phyloP scores from a whole-genome alignment of 108 stramenopile genomes.

The Cyclotella atomus region DNA sequence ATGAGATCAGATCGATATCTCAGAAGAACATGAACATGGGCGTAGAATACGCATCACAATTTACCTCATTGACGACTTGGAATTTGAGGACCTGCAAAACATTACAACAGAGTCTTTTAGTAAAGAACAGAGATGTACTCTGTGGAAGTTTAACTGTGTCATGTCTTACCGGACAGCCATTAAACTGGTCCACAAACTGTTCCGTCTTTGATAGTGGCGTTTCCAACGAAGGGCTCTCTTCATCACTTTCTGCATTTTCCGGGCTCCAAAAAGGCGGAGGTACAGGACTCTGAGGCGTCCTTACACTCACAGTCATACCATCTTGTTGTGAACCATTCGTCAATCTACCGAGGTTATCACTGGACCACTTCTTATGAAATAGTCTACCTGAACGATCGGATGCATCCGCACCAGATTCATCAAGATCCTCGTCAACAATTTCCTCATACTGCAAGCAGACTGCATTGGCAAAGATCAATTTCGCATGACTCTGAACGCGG shows the following conservation, averaged over 20 bases:
- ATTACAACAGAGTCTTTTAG: no score
- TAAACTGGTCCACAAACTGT: slow-evolving; percentile 30
- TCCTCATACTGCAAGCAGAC: slow-evolving; percentile 76
- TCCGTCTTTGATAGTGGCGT: not conserved
- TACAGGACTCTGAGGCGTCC: not conserved
- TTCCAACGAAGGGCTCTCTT: not conserved
- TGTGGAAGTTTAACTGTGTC: no score
- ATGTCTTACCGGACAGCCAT: slow-evolving; percentile 74
- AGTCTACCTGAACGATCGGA: slow-evolving; percentile 19
- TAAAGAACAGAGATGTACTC: no score
- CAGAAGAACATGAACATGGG: not conserved
- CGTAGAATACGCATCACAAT: not conserved
- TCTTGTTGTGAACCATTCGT: not conserved
- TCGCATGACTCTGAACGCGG: slow-evolving; percentile 70
- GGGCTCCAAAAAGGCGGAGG: not conserved
- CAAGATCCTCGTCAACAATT: slow-evolving; percentile 25
- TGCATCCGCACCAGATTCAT: slow-evolving; percentile 17
- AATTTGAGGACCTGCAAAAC: slow-evolving; percentile 81
- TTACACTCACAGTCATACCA: not conserved
- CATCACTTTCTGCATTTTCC: not conserved
- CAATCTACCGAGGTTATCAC: not conserved
- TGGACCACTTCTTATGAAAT: slow-evolving; percentile 1
- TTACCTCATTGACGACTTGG: slow-evolving; percentile 66
- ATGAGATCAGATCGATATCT: not conserved
- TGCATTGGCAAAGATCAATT: slow-evolving; percentile 69